These are phyloP conservation scores for Lepiota subincarnata DNA, from an alignment of 768 basidiomycete genomes.

Conservation along the genomic window DNA sequence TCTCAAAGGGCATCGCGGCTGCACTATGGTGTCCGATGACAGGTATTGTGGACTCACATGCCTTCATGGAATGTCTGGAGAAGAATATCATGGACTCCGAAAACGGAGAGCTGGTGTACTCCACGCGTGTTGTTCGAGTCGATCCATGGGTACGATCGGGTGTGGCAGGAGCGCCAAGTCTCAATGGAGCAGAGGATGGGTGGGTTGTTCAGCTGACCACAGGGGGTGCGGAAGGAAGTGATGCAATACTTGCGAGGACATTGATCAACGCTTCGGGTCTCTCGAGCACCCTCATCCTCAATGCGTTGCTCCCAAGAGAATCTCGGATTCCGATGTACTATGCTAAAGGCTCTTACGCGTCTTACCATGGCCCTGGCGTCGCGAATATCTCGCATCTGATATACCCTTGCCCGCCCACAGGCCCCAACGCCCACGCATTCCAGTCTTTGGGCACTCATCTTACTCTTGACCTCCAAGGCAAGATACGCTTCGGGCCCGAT, in stretches of 20 bases:
- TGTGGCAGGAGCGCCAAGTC: slow-evolving; percentile 19
- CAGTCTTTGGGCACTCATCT: slow-evolving; percentile 91
- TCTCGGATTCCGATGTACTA: slow-evolving; percentile 71
- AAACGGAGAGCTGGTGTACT: slow-evolving; percentile 65
- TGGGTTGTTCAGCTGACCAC: slow-evolving; percentile 88
- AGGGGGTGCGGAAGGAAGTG: slow-evolving; percentile 37
- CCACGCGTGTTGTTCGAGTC: slow-evolving; percentile 81
- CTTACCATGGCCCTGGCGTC: slow-evolving; percentile 79
- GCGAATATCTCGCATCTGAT: slow-evolving; percentile 68
- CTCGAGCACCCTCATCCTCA: slow-evolving; percentile 65
- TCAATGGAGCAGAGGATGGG: slow-evolving; percentile 45
- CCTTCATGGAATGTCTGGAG: slow-evolving; percentile 79
- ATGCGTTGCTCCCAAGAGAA: slow-evolving; percentile 57
- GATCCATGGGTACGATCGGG: slow-evolving; percentile 49
- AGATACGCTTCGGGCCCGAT: slow-evolving; percentile 90
- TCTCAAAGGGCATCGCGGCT: slow-evolving; percentile 63
- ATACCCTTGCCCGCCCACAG: slow-evolving; percentile 83
- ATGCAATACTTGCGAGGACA: slow-evolving; percentile 68
- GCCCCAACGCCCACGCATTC: slow-evolving; percentile 57
- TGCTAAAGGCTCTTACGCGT: slow-evolving; percentile 82
- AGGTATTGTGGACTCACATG: slow-evolving; percentile 87
- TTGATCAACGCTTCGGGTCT: slow-evolving; percentile 84
- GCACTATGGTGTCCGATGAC: slow-evolving; percentile 85
- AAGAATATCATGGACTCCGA: slow-evolving; percentile 73
- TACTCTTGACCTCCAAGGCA: slow-evolving; percentile 79